Conservation (phyloP, 176 grass and related monocot species). For the Melocanna baccifera region DNA sequence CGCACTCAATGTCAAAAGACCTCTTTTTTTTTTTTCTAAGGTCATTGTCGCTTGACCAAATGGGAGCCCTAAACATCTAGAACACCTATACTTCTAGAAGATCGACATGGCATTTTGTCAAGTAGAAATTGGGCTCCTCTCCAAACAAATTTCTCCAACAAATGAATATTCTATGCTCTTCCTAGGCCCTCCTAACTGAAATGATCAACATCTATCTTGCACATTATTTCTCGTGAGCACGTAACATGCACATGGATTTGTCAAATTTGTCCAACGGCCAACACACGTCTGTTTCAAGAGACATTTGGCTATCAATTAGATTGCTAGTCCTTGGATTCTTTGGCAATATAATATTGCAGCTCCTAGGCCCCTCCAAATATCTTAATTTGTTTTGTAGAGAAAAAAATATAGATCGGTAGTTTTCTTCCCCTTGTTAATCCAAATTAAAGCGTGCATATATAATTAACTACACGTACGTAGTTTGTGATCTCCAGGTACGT, state of each 20-base stretch:
- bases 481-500: neutral
- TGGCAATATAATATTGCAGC: neutral
- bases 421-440: neutral
- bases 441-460: neutral
- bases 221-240: neutral
- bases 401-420: neutral
- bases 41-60: constrained; percentile 26
- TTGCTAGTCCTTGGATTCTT: neutral
- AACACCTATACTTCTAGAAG: neutral
- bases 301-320: neutral
- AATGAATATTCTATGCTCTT: neutral
- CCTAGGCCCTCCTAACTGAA: neutral
- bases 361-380: neutral
- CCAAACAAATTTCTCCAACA: neutral
- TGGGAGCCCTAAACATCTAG: neutral
- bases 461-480: neutral
- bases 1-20: neutral
- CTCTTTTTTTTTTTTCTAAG: neutral
- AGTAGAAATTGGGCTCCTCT: neutral
- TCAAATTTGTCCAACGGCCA: neutral
- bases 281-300: neutral
- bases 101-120: neutral
- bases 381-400: neutral
- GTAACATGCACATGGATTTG: neutral
- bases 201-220: neutral